Base-by-base conservation (phyloP, 1,139 yeast species). In the Cylindricascospora bacillispora region DNA sequence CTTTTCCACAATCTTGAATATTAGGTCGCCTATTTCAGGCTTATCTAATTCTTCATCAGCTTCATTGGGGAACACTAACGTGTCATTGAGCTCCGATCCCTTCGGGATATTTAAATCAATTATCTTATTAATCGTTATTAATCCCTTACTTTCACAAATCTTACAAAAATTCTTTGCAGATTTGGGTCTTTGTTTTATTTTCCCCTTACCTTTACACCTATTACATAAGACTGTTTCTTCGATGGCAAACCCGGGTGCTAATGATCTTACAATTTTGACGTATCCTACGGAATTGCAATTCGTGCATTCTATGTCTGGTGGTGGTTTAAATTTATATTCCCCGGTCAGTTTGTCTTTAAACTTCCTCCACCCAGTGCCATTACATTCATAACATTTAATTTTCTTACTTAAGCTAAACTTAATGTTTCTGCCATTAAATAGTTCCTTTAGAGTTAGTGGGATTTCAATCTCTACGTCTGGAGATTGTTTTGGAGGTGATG, bases 21-120 rank as follows among this genome's bases (percentile, higher is more conserved):
- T 62, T 15, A 86, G 74, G 55, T 85, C 86, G 4, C 97, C 97
- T 0, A 94, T 67, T 27, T 60, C 59, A 2, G 36, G 26, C 45
- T 72, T 72, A 1, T 86, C 92, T 4, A 78, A 75, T 22, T 62
- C 75, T 49, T 83, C 73, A 54, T 89, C 95, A 2, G 95, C 75
- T 54, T 77, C 83, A 5, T 75, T 77, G 29, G 62, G 57, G 35
- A 85, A 59, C 1, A 68, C 67, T 15, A 89, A 67, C 5, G 60
- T 52, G 31, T 76, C 85, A 6, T 78, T 80, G 26, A 65, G 61
- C 24, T 59, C 56, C 4, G 83, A 66, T 1, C 98, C 97, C 28
- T 72, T 72, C 5, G 72, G 72, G 19, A 89, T 72, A 40, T 74
- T 74, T 38, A 89, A 82, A 47, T 83, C 93, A 36, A 85, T 57